phyloP scores from a whole-genome alignment of 768 basidiomycete species.

The Botryobasidium botryosum region DNA sequence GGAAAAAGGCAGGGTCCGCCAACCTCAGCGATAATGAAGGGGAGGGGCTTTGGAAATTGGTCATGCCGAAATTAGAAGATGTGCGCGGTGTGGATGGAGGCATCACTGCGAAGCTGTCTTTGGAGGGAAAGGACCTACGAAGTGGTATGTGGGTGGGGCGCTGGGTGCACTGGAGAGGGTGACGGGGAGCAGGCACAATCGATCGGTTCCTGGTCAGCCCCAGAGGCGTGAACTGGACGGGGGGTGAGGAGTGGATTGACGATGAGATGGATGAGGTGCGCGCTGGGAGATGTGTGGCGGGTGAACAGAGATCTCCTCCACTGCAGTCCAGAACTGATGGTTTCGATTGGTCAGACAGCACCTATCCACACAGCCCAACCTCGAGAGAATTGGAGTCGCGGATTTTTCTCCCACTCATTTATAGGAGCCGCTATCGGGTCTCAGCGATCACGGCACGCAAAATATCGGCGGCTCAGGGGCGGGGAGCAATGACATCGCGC shows the following conservation, averaged over 20 bases:
- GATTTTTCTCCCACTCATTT: slow-evolving; percentile 9
- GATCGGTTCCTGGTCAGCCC: slow-evolving; percentile 8
- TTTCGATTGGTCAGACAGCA: slow-evolving; percentile 1
- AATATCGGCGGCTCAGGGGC: no score
- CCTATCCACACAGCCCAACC: slow-evolving; percentile 4
- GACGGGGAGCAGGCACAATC: slow-evolving; percentile 8
- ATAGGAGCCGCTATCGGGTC: not conserved
- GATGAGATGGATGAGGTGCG: slow-evolving; percentile 7
- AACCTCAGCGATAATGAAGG: no score
- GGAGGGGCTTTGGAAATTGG: no score
- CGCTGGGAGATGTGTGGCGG: slow-evolving; percentile 8
- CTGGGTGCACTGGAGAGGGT: slow-evolving; percentile 8
- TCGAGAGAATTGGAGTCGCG: slow-evolving; percentile 9
- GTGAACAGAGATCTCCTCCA: not conserved
- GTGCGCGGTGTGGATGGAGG: no score
- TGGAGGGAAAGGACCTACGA: no score
- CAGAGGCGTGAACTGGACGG: slow-evolving; percentile 9
- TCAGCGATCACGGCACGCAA: no score
- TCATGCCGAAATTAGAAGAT: no score
- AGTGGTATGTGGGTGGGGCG: slow-evolving; percentile 9
- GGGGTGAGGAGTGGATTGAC: slow-evolving; percentile 5
- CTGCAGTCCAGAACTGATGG: not conserved
- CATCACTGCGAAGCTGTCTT: no score
- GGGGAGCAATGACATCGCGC: no score
- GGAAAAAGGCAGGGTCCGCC: no score